Base-by-base conservation (phyloP, 306 rosid genomes). In the Datisca glomerata region DNA sequence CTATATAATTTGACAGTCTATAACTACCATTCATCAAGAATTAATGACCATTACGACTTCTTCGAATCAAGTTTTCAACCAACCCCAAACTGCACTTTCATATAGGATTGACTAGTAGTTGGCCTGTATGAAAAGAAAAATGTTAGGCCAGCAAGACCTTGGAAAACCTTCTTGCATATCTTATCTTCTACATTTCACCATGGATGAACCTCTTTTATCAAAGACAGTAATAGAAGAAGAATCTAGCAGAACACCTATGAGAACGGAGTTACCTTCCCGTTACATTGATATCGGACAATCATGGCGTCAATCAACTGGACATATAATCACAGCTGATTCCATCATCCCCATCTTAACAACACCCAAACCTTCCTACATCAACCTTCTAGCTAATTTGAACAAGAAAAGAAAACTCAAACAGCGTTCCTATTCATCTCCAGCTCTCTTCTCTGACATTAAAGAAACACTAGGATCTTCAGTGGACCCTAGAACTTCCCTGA, bases 381-480 rank as follows among this genome's bases (percentile, higher is more conserved):
- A 72, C 46, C 71, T 63, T 43, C 47, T 63, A 35, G 66, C 72
- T 56, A 77, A 63, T 57, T 63, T 69, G 56, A 66, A 44, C 48
- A 33, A 29, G 22, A 51, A 53, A 62, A 39, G 56, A n/a, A 55
- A 55, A 56, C 51, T 65, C n/a, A 20, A 13, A 4, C 70, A 24
- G 16, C 80, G 84, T 16, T 71, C 86, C 1, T 61, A 51, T 34
- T 81, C 93, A 4, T 71, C 84, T 6, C 93, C 93, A 1, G 60
- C 79, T 0, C 19, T 81, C 16, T 46, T 76, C 59, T 49, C 70
- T 4, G 58, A 49, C 46, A 10, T 1, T 20, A 35, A n/a, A 38
- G 40, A 34, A 15, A 35, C 50, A 5, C 20, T 33, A 17, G 59
- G 17, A 15, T 62, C 55, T 27, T 38, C 76, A 7, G 49, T 49